phyloP scores from a whole-genome alignment of 176 grass and related monocot genomes.

The Themeda triandra region DNA sequence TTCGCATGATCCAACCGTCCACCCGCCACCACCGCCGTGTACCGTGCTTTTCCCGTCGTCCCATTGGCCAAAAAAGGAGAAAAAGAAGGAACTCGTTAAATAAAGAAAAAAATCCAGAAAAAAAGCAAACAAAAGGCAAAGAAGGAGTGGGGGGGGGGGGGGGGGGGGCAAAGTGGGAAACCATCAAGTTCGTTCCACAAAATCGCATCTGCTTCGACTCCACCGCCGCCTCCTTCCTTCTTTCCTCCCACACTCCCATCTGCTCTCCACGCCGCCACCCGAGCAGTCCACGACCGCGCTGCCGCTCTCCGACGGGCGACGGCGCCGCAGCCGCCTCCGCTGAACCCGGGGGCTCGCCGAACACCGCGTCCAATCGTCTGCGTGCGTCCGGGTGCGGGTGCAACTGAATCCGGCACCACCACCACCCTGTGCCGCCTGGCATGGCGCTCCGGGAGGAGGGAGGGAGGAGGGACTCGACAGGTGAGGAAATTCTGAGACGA shows the following conservation, averaged over 20 bases:
- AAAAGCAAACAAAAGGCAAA: not conserved
- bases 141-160: not conserved
- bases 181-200: not conserved
- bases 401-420: not conserved
- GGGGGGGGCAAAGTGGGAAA: not conserved
- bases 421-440: not conserved
- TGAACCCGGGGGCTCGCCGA: not conserved
- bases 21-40: not conserved
- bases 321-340: not conserved
- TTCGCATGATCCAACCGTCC: not conserved
- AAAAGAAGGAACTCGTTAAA: not conserved
- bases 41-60: not conserved
- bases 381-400: not conserved
- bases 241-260: not conserved
- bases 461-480: not conserved
- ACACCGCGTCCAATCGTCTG: not conserved
- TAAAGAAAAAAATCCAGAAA: not conserved
- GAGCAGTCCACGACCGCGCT: not conserved
- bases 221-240: not conserved
- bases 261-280: not conserved
- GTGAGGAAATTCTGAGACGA: not conserved
- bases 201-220: conserved; percentile 18
- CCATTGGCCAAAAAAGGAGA: conserved; percentile 6
- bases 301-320: not conserved
- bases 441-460: not conserved